These are phyloP conservation scores for Moelleriella libera DNA, from an alignment of 2,329 filamentous ascomycete species.

Conservation along the genomic window DNA sequence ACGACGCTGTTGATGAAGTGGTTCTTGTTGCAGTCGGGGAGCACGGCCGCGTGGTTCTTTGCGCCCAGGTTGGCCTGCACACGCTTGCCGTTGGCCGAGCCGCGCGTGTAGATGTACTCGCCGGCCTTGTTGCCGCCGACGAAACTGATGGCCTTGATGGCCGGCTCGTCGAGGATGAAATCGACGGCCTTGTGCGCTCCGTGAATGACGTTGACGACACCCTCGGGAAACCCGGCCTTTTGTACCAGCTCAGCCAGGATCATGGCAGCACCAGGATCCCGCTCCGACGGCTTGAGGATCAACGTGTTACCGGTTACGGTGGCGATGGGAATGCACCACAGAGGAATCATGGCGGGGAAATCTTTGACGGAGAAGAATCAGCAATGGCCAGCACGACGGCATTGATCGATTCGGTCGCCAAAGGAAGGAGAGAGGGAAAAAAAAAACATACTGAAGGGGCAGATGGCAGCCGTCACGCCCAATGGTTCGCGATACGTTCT, in stretches of 20 bases:
- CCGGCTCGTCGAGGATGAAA: slow-evolving; percentile 73
- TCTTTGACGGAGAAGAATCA: slow-evolving; percentile 28
- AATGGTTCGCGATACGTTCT: slow-evolving; percentile 69
- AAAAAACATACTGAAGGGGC: slow-evolving; percentile 56
- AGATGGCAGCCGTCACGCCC: slow-evolving; percentile 71
- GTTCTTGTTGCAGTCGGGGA: slow-evolving; percentile 84
- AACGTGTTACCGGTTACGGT: slow-evolving; percentile 74
- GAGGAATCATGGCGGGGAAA: slow-evolving; percentile 83
- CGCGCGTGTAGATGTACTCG: slow-evolving; percentile 71
- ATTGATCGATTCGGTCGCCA: no score
- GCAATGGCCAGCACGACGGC: no score
- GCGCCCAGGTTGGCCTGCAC: slow-evolving; percentile 79
- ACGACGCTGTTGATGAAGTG: slow-evolving; percentile 74
- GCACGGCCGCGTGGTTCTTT: slow-evolving; percentile 76
- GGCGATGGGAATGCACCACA: slow-evolving; percentile 82
- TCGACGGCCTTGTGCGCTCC: slow-evolving; percentile 69
- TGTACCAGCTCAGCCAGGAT: slow-evolving; percentile 68
- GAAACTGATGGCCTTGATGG: slow-evolving; percentile 77
- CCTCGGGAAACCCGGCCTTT: slow-evolving; percentile 69
- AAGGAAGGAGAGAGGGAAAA: background rate
- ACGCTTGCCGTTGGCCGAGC: slow-evolving; percentile 74
- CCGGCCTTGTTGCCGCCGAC: slow-evolving; percentile 80
- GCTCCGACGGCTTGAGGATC: slow-evolving; percentile 75
- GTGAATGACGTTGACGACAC: slow-evolving; percentile 74
- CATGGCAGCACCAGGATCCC: slow-evolving; percentile 73